Conservation (phyloP, 805 yeast genomes). For the Nakazawaea ernobii region DNA sequence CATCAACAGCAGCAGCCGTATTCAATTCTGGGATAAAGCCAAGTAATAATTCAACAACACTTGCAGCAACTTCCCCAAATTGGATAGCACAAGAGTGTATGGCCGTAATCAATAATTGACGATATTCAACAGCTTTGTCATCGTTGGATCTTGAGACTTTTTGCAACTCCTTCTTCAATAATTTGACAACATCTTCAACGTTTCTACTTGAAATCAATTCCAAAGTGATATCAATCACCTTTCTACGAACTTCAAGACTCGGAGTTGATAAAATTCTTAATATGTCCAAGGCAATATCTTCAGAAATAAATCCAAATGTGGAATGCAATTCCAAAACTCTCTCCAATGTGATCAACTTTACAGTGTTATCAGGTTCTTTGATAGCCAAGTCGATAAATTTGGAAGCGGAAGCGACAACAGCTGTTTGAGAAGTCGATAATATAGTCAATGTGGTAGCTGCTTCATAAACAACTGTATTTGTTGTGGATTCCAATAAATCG, state of each 20-base stretch:
- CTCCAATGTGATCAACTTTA: slow-evolving; percentile 86
- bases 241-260: slow-evolving; percentile 84
- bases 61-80: slow-evolving; percentile 87
- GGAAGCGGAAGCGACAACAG: slow-evolving; percentile 72
- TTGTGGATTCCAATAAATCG: slow-evolving; percentile 65
- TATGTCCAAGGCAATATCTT: slow-evolving; percentile 79
- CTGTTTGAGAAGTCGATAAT: slow-evolving; percentile 50
- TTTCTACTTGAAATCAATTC: slow-evolving; percentile 78
- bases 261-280: slow-evolving; percentile 82
- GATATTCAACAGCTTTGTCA: slow-evolving; percentile 79
- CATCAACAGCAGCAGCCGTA: slow-evolving; percentile 82
- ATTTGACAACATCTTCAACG: slow-evolving; percentile 88
- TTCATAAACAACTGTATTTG: slow-evolving; percentile 78
- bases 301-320: slow-evolving; percentile 61
- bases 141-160: slow-evolving; percentile 64
- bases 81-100: slow-evolving; percentile 85
- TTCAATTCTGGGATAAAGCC: slow-evolving; percentile 84
- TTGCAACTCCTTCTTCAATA: slow-evolving; percentile 86
- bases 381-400: slow-evolving; percentile 85
- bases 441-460: slow-evolving; percentile 77
- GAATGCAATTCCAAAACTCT: slow-evolving; percentile 72
- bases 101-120: slow-evolving; percentile 82
- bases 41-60: slow-evolving; percentile 80
- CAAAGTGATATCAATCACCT: slow-evolving; percentile 81
- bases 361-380: slow-evolving; percentile 92